Evolutionary conservation across 352 stramenopile genomes (phyloP), one percentile per base, ranked within the genome.

Genomic region (Phytophthora agathidicida): DNA sequence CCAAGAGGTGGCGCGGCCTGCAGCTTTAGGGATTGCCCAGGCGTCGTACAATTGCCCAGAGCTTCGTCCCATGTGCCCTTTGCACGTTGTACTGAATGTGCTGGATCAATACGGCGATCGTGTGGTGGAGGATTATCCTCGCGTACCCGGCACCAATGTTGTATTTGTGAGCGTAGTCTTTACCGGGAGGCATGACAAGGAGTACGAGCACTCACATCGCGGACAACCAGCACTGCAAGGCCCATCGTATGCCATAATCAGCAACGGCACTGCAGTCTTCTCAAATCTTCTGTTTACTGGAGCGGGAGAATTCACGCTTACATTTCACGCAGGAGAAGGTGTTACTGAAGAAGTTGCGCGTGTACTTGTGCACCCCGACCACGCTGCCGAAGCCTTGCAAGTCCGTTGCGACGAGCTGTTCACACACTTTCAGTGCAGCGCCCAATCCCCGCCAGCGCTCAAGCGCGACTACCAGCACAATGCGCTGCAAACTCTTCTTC

Each of bases 91-190:
- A 20, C 5, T 84, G 11, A 63, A 69, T 11, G 61, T 86, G 9
- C 33, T 86, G 6, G 76, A 89, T 47, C 82, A 91, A 62, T 91
- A 85, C 20, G 70, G 68, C 23, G 55, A 77, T 37, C 44, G 67
- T 2, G 77, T 89, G 61, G 17, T 53, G 14, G 57, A 53, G 2
- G 11, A 46, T 58, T 48, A 63, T 20, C 7, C 36, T 36, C 14
- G 51, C 1, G 3, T 7, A 5, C 7, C 16, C 7, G 23, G 23
- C 3, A 48, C 9, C 14, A 30, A n/a, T 39, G 35, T 54, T 38
- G 46, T 69, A 7, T 73, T 74, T 26, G 32, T 88, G 6, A 57
- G 7, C 11, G 43, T 42, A 14, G 19, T 32, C 31, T 60, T 54
- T 27, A 52, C 26, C 2, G 50, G 45, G 4, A 41, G 13, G 14